Conservation (phyloP, 495 filamentous ascomycete genomes). For the Annulohypoxylon bovei region DNA sequence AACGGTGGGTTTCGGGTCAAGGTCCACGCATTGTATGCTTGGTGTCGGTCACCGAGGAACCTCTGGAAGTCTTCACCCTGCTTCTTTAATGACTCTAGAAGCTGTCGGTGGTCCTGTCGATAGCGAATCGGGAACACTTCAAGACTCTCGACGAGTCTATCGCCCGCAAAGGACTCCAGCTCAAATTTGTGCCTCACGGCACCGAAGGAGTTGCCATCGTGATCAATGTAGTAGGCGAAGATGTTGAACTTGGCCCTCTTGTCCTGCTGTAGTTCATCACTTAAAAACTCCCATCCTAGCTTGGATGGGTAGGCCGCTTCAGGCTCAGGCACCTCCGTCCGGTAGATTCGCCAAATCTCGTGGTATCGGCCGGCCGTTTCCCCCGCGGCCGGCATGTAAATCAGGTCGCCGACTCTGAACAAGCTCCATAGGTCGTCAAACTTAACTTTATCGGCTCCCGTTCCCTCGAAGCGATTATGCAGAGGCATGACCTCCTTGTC, state of each 20-base stretch:
- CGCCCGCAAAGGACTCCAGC: slow-evolving; percentile 64
- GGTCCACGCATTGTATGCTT: slow-evolving; percentile 57
- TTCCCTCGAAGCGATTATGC: slow-evolving; percentile 40
- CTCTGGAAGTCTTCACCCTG: slow-evolving; percentile 58
- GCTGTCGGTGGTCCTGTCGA: slow-evolving; percentile 56
- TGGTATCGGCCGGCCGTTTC: slow-evolving; percentile 41
- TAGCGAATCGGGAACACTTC: slow-evolving; percentile 66
- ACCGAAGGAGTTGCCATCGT: slow-evolving; percentile 67
- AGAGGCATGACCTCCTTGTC: slow-evolving; percentile 50
- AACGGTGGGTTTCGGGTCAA: slow-evolving; percentile 45
- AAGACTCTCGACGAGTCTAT: slow-evolving; percentile 63
- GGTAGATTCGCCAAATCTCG: slow-evolving; percentile 48
- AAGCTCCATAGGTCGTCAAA: slow-evolving; percentile 53
- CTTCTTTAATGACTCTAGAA: slow-evolving; percentile 51
- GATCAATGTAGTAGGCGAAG: slow-evolving; percentile 63
- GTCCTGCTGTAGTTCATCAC: slow-evolving; percentile 35
- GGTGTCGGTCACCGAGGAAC: slow-evolving; percentile 59
- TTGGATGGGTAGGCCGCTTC: slow-evolving; percentile 32
- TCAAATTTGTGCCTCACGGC: slow-evolving; percentile 51
- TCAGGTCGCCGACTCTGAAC: slow-evolving; percentile 49
- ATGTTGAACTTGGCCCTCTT: slow-evolving; percentile 45
- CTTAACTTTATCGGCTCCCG: slow-evolving; percentile 35
- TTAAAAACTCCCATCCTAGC: slow-evolving; percentile 39
- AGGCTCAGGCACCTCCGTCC: slow-evolving; percentile 38
- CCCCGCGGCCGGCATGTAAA: slow-evolving; percentile 45